phyloP scores from a whole-genome alignment of 441 rosid genomes.

The Gossypium lobatum region DNA sequence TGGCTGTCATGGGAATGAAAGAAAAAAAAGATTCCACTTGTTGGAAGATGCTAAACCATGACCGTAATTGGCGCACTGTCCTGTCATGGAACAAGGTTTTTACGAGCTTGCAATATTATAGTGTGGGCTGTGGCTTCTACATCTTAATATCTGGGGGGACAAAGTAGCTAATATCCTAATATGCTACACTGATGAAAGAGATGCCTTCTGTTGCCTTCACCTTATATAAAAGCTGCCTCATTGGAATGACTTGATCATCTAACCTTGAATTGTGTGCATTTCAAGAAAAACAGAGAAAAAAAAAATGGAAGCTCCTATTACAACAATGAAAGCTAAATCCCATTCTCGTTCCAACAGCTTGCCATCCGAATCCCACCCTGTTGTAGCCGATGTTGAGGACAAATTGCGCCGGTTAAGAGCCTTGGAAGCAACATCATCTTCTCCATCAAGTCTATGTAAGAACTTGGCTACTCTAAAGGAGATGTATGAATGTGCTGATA shows the following conservation, averaged over 20 bases:
- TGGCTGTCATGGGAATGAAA: background rate
- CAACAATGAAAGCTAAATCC: background rate
- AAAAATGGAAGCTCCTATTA: slow-evolving; percentile 14
- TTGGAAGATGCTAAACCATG: background rate
- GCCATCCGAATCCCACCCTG: slow-evolving; percentile 32
- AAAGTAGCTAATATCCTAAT: background rate
- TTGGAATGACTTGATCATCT: background rate
- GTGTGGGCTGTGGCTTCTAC: background rate
- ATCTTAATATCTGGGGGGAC: slow-evolving; percentile 8
- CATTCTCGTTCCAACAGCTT: slow-evolving; percentile 31
- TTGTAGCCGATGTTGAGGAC: slow-evolving; percentile 8
- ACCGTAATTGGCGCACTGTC: background rate
- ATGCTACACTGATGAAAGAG: background rate
- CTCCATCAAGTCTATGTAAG: slow-evolving; percentile 2
- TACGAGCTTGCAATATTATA: background rate
- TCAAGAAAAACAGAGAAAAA: background rate
- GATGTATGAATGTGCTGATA: slow-evolving; percentile 14
- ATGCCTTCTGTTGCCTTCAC: slow-evolving; percentile 2
- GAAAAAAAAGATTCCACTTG: background rate
- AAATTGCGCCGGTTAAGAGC: slow-evolving; percentile 29
- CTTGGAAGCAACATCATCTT: slow-evolving; percentile 23
- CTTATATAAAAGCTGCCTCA: background rate
- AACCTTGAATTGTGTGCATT: background rate
- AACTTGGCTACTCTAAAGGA: slow-evolving; percentile 19
- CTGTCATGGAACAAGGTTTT: background rate